phyloP scores from a whole-genome alignment of 768 basidiomycete species.

The Boletus patriciae region DNA sequence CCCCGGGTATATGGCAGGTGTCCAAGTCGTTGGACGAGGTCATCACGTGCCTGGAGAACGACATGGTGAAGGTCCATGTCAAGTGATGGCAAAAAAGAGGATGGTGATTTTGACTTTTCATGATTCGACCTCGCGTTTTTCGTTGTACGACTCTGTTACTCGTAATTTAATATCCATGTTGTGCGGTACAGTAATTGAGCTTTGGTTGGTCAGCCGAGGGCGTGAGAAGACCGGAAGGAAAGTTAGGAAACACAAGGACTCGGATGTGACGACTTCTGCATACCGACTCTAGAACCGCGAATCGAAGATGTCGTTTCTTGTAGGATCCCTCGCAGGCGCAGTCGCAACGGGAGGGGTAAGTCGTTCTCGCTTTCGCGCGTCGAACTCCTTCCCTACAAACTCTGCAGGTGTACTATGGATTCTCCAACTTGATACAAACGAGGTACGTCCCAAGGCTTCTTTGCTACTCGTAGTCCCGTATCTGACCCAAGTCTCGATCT shows the following conservation, averaged over 20 bases:
- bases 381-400: background rate
- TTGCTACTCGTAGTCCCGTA: too few species aligned
- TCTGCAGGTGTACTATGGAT: slow-evolving; percentile 65
- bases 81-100: slow-evolving; percentile 10
- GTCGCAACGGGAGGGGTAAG: slow-evolving; percentile 65
- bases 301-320: slow-evolving; percentile 56
- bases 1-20: slow-evolving; percentile 29
- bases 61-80: slow-evolving; percentile 29
- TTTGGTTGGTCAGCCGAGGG: background rate
- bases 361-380: too few species aligned
- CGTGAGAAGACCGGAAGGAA: slow-evolving; percentile 7
- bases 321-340: slow-evolving; percentile 69
- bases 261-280: too few species aligned
- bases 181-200: slow-evolving; percentile 1
- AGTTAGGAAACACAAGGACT: too few species aligned
- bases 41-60: slow-evolving; percentile 17
- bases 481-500: too few species aligned
- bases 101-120: background rate
- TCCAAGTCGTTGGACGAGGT: slow-evolving; percentile 12
- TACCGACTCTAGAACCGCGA: too few species aligned
- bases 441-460: slow-evolving; percentile 36
- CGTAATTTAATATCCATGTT: slow-evolving; percentile 12
- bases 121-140: slow-evolving; percentile 2
- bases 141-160: slow-evolving; percentile 1
- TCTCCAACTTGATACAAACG: slow-evolving; percentile 62